Base-by-base conservation (phyloP, 2,329 filamentous ascomycete genomes). In the Colletotrichum navitas region DNA sequence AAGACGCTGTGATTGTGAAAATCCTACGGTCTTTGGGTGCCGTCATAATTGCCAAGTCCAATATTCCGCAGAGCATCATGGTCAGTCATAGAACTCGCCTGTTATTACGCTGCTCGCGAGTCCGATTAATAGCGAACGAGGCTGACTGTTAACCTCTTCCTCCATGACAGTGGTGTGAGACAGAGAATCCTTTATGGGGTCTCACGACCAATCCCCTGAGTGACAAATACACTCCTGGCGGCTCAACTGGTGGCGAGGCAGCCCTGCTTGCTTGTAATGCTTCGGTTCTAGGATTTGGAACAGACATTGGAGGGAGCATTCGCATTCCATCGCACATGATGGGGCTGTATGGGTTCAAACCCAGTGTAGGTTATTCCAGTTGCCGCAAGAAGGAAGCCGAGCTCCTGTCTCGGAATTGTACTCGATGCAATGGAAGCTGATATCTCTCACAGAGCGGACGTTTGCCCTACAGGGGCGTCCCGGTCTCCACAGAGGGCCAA, bases 41-140 rank as follows among this genome's bases (percentile, higher is more conserved):
- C 1, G 83, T 92, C 1, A 82, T 90, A 54, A 90, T 91, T 75
- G 87, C 88, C 68, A 92, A 93, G 78, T 93, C 92, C 0, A 93
- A 92, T 68, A 85, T 93, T 5, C 91, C 91, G 0, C 88, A 90
- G 74, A 86, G 84, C 0, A 81, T 90, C 60, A 84, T 84, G 78
- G 83, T 84, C 18, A 78, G 90, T 56, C 90, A 92, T 5, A n/a
- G 11, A 5, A 6, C 5, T 34, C 8, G 29, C 5, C 5, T 18
- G 14, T 18, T 8, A 12, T 3, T 16, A 2, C 8, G 2, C 18
- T 14, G 7, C n/a, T 51, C 12, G 12, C 8, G 24, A 4, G 0
- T 18, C 8, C 16, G 49, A 7, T 29, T 1, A 51, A 26, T 12
- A 3, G 3, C 18, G 24, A 8, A 18, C 1, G 1, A 32, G 4